These are phyloP conservation scores for Ceratocystis albifundus DNA, from an alignment of 2,329 filamentous ascomycete genomes.

Conservation along the genomic window DNA sequence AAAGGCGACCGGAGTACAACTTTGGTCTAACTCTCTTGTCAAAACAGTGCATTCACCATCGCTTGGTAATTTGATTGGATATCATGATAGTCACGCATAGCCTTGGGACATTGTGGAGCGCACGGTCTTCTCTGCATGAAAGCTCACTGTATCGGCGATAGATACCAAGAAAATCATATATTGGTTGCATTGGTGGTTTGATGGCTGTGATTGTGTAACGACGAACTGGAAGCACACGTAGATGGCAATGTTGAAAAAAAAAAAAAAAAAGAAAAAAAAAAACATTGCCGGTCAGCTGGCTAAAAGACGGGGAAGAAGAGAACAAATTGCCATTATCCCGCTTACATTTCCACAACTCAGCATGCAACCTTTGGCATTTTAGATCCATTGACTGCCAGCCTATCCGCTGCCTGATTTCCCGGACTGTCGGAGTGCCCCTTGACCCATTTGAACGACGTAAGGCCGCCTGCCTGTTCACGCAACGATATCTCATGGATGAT, in stretches of 20 bases:
- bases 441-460: slow-evolving; percentile 72
- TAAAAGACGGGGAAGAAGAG: not conserved
- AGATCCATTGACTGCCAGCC: slow-evolving; percentile 50
- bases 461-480: slow-evolving; percentile 46
- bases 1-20: not conserved
- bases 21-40: not conserved
- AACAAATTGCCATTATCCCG: not conserved
- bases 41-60: too few species aligned
- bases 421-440: slow-evolving; percentile 66
- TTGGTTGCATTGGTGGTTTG: too few species aligned
- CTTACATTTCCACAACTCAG: not conserved
- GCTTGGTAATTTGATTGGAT: too few species aligned
- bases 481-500: slow-evolving; percentile 62
- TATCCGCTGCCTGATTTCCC: slow-evolving; percentile 74
- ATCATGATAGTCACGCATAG: too few species aligned
- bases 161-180: too few species aligned
- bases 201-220: too few species aligned
- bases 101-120: too few species aligned
- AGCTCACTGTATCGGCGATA: too few species aligned
- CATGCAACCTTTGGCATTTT: slow-evolving; percentile 26
- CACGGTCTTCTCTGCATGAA: too few species aligned
- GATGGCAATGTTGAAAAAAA: not conserved
- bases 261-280: too few species aligned
- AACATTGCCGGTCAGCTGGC: not conserved
- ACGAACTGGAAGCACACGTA: too few species aligned